Evolutionary conservation across 139 green algal species (phyloP).

Genomic region (Micromonas commoda): DNA sequence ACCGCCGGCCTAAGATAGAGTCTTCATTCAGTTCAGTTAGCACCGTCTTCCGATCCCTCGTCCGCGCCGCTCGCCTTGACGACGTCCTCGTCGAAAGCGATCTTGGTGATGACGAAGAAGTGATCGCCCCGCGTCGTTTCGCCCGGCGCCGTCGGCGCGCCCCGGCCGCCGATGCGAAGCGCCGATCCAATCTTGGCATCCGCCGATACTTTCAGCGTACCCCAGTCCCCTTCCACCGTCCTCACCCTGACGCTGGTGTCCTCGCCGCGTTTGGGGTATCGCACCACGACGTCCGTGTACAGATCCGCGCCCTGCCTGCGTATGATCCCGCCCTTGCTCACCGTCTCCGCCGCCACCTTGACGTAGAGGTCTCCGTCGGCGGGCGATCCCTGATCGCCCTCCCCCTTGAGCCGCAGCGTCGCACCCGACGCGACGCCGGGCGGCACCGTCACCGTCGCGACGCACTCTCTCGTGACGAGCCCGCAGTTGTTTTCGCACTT

Average conservation of each 20-base stretch:
- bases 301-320: neutral
- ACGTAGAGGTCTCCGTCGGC: neutral
- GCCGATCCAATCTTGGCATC: neutral
- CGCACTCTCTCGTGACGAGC: too few relatives aligned
- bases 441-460: neutral
- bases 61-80: too few relatives aligned
- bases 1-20: too few relatives aligned
- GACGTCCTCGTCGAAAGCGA: too few relatives aligned
- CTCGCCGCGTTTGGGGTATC: neutral
- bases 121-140: neutral
- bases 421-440: neutral
- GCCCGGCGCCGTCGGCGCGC: too few relatives aligned
- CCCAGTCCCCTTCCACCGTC: neutral
- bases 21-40: too few relatives aligned
- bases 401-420: neutral
- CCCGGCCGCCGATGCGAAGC: neutral
- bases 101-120: neutral
- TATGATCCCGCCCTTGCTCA: neutral
- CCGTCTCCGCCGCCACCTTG: neutral
- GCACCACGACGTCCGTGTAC: neutral
- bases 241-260: neutral
- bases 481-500: neutral
- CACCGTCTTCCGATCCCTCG: too few relatives aligned
- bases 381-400: too few relatives aligned
- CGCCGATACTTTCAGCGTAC: neutral